Conservation (phyloP, 108 stramenopile genomes). For the Cyclostephanos invisitatus region DNA sequence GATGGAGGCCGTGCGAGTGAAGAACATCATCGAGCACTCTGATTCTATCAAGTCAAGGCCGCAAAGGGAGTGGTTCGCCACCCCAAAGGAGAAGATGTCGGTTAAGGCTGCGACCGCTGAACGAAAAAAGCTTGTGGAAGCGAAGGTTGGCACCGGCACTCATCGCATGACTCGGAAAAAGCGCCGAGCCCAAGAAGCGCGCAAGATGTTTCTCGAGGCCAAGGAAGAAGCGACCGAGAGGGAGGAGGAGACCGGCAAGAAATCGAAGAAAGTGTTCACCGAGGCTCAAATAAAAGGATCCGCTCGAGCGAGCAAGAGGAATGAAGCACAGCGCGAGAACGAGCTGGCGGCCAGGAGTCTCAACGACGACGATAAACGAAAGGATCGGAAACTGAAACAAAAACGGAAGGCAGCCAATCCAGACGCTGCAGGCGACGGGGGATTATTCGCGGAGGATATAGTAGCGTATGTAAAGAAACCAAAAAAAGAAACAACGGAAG, state of each 20-base stretch:
- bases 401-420: constrained; percentile 47
- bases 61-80: constrained; percentile 86
- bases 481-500: constrained; percentile 40
- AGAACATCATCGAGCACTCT: constrained; percentile 84
- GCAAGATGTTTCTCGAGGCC: constrained; percentile 32
- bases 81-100: constrained; percentile 55
- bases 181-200: constrained; percentile 76
- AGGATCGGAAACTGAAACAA: constrained; percentile 46
- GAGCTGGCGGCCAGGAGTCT: constrained; percentile 38
- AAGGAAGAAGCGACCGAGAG: constrained; percentile 51
- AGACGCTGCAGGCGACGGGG: constrained; percentile 78
- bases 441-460: constrained; percentile 77
- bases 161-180: constrained; percentile 91
- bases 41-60: constrained; percentile 72
- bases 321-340: constrained; percentile 40
- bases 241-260: constrained; percentile 47
- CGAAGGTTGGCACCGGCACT: constrained; percentile 80
- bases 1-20: constrained; percentile 81
- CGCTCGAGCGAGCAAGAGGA: constrained; percentile 54
- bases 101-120: constrained; percentile 70
- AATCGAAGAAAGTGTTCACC: constrained; percentile 45
- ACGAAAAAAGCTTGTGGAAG: constrained; percentile 64
- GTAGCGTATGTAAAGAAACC: constrained; percentile 63
- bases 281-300: constrained; percentile 55
- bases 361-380: constrained; percentile 48